phyloP scores from a whole-genome alignment of 257 asterid genomes.

The Pogostemon cablin region DNA sequence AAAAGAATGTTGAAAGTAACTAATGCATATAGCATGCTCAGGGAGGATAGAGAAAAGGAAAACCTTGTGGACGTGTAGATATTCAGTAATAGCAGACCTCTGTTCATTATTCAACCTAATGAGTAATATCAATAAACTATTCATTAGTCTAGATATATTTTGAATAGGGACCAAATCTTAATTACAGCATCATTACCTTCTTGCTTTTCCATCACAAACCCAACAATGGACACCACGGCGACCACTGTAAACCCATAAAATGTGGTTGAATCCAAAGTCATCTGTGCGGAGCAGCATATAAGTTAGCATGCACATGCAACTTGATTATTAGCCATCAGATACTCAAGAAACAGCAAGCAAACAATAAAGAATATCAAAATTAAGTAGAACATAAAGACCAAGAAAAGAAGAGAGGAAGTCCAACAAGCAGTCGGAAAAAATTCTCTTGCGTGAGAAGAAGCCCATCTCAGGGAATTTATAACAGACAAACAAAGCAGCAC shows the following conservation, averaged over 20 bases:
- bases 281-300: slow-evolving; percentile 48
- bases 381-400: slow-evolving; percentile 7
- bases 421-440: slow-evolving; percentile 10
- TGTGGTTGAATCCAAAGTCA: slow-evolving; percentile 89
- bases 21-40: slow-evolving; percentile 7
- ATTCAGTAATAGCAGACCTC: slow-evolving; percentile 80
- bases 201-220: slow-evolving; percentile 95
- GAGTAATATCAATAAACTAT: slow-evolving; percentile 30
- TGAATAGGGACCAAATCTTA: slow-evolving; percentile 3
- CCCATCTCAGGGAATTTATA: slow-evolving; percentile 6
- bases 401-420: slow-evolving; percentile 5
- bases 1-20: slow-evolving; percentile 13
- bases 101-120: slow-evolving; percentile 84
- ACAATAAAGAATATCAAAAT: background rate
- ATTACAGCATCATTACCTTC: slow-evolving; percentile 58
- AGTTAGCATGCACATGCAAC: slow-evolving; percentile 22
- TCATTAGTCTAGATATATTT: slow-evolving; percentile 1
- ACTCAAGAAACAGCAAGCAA: slow-evolving; percentile 11
- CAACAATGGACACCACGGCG: slow-evolving; percentile 99
- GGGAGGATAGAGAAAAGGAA: slow-evolving; percentile 10
- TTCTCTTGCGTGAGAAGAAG: slow-evolving; percentile 13
- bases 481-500: slow-evolving; percentile 4
- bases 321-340: slow-evolving; percentile 1
- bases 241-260: slow-evolving; percentile 94
- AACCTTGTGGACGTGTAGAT: slow-evolving; percentile 88